Conservation (phyloP, 75 land plant species). For the Selaginella moellendorffii region DNA sequence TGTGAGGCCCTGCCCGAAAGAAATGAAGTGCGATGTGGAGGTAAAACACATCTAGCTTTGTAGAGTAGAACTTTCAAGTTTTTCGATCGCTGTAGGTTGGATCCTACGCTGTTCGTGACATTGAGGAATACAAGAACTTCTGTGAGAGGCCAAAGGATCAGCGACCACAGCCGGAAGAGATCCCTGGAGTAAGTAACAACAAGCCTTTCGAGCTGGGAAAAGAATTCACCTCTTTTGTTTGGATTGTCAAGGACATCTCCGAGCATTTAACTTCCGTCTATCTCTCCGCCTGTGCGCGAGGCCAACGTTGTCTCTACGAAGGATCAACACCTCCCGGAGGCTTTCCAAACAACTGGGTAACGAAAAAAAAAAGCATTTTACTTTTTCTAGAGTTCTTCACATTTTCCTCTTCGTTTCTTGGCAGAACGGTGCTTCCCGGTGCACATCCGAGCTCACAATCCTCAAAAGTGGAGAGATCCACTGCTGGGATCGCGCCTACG, state of each 20-base stretch:
- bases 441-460: constrained; percentile 70
- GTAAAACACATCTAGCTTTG: constrained; percentile 17
- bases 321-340: constrained; percentile 96
- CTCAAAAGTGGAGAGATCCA: constrained; percentile 72
- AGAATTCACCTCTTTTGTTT: too few relatives aligned
- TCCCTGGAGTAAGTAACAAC: constrained; percentile 70
- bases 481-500: constrained; percentile 76
- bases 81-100: constrained; percentile 38
- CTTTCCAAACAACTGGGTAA: constrained; percentile 93
- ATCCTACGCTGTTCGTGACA: constrained; percentile 79
- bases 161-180: constrained; percentile 79
- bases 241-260: constrained; percentile 57
- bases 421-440: constrained; percentile 81
- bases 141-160: constrained; percentile 85
- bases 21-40: constrained; percentile 99
- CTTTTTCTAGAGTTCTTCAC: too few relatives aligned
- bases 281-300: constrained; percentile 78
- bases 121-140: constrained; percentile 88
- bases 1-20: constrained; percentile 97
- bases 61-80: neutral
- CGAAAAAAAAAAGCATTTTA: too few relatives aligned
- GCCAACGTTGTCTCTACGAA: constrained; percentile 83
- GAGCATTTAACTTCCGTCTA: constrained; percentile 78
- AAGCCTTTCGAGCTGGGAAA: too few relatives aligned
- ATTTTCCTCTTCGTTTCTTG: neutral